phyloP scores from a whole-genome alignment of 164 flowering plant genomes.

The Vitis rotundifolia region DNA sequence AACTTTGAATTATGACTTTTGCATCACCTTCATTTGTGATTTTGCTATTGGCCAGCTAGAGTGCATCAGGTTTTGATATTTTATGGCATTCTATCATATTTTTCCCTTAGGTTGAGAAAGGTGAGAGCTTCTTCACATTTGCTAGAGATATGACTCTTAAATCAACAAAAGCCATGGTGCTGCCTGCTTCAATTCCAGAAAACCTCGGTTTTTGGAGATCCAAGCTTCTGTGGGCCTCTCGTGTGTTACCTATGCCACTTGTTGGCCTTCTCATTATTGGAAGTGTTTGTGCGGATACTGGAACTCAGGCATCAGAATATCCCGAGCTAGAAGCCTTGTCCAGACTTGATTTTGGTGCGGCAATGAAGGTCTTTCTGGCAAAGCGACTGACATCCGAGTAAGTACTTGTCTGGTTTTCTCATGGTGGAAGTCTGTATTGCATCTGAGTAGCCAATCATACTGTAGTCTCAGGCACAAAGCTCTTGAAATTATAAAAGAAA shows the following conservation, averaged over 20 bases:
- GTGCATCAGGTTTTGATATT: background rate
- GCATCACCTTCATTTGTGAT: too few species aligned
- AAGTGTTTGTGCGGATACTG: conserved; percentile 66
- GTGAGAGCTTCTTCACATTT: conserved; percentile 87
- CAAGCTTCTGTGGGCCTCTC: conserved; percentile 91
- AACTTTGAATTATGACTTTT: too few species aligned
- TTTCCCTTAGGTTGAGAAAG: conserved; percentile 70
- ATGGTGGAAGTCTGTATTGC: background rate
- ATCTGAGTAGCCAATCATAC: background rate
- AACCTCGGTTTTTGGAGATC: conserved; percentile 91
- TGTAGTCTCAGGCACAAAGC: background rate
- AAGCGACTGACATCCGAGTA: conserved; percentile 87
- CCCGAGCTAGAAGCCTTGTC: conserved; percentile 88
- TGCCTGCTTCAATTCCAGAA: conserved; percentile 53
- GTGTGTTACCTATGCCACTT: conserved; percentile 95
- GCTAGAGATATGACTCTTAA: conserved; percentile 87
- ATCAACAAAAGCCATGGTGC: conserved; percentile 81
- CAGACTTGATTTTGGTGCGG: conserved; percentile 87
- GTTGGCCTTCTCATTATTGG: conserved; percentile 88
- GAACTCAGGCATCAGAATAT: conserved; percentile 52
- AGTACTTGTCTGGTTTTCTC: conserved; percentile 21
- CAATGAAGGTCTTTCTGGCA: conserved; percentile 89
- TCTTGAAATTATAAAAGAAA: background rate
- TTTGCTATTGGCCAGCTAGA: too few species aligned
- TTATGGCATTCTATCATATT: conserved; percentile 1